These are phyloP conservation scores for Exophiala calicioides DNA, from an alignment of 2,329 filamentous ascomycete species.

Conservation along the genomic window DNA sequence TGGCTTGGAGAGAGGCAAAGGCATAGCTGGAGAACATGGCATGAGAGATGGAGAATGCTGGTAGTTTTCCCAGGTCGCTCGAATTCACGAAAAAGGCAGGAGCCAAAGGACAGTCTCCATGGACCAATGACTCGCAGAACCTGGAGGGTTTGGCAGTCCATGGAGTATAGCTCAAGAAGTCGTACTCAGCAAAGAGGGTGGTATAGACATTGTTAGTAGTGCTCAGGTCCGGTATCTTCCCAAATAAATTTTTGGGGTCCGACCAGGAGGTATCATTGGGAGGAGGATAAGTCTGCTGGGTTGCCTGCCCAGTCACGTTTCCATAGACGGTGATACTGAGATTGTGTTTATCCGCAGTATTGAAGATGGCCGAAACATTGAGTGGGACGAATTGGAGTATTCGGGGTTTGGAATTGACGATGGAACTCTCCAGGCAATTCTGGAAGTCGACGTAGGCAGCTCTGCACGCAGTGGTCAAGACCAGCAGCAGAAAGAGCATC, in stretches of 20 bases:
- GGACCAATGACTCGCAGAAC: conserved; percentile 66
- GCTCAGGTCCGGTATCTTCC: conserved; percentile 74
- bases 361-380: conserved; percentile 73
- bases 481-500: conserved; percentile 5
- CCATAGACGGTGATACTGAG: conserved; percentile 82
- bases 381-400: conserved; percentile 79
- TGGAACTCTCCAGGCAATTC: conserved; percentile 72
- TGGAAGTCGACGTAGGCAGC: conserved; percentile 74
- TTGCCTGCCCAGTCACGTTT: conserved; percentile 78
- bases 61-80: conserved; percentile 57
- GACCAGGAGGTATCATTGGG: conserved; percentile 62
- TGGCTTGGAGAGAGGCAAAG: conserved; percentile 78
- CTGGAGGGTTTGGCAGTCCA: conserved; percentile 54
- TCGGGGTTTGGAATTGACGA: conserved; percentile 59
- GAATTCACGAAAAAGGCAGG: conserved; percentile 67
- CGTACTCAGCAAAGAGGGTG: conserved; percentile 70
- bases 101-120: conserved; percentile 68
- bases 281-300: conserved; percentile 59
- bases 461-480: conserved; percentile 1
- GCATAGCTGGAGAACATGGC: conserved; percentile 80
- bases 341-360: conserved; percentile 61
- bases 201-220: conserved; percentile 62
- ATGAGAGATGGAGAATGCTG: conserved; percentile 71
- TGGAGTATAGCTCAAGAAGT: conserved; percentile 76
- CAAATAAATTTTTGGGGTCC: conserved; percentile 61